Evolutionary conservation across 2,329 filamentous ascomycete species (phyloP), one percentile per base, ranked within the genome.

Genomic region (Chaetomium strumarium): DNA sequence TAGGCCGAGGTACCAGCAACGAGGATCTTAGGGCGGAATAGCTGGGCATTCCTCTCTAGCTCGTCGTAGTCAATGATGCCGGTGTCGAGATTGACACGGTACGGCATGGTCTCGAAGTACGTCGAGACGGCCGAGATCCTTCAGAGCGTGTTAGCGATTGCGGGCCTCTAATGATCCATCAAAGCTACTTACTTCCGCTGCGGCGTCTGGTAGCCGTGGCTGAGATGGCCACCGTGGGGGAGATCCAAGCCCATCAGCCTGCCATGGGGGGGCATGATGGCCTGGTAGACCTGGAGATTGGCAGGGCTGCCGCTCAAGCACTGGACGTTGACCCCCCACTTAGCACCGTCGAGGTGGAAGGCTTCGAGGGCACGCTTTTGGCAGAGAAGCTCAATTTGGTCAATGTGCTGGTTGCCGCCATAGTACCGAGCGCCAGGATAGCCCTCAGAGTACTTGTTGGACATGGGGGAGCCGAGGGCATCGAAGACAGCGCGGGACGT

Each of bases 241-340:
- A 96, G 83, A 69, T 96, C 91, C 63, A 96, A 79, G 66, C 93
- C 93, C 93, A 99, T 99, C 62, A 99, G 79, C 67, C 93, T 86
- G 63, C 96, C 93, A 73, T 97, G 92, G 52, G 90, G 86, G 68
- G 88, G 89, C 82, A 97, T 95, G 67, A 99, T 83, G 64, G 93
- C 93, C 78, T 96, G 91, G 79, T 97, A 99, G 63, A 95, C 90
- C 79, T 97, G 90, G 63, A 99, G 78, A 75, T 99, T 99, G 76
- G 93, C 93, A 63, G 93, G 93, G 72, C 85, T 91, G 65, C 93
- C 93, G 67, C 84, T 89, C 68, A 96, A 76, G 72, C 88, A 90
- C 78, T 99, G 93, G 55, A 99, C 93, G 69, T 99, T 99, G 75
- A 99, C 93, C 70, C 93, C 93, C 93, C 93, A 99, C 78, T 95